phyloP scores from a whole-genome alignment of 2,329 filamentous ascomycete genomes.

The Diaporthe australafricana region DNA sequence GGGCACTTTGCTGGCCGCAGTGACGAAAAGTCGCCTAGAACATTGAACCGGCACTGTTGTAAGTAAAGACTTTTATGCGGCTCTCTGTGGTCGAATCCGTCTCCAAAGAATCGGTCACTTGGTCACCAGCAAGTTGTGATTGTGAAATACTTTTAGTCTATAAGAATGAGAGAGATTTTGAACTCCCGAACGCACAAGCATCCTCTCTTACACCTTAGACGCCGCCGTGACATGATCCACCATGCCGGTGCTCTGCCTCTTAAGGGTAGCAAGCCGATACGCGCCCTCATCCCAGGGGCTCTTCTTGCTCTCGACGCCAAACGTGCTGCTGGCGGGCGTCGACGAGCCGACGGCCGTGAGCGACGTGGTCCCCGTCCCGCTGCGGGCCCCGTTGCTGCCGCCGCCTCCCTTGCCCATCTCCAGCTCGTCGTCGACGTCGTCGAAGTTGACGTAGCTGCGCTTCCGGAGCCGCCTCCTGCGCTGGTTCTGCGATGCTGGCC shows the following conservation, averaged over 20 bases:
- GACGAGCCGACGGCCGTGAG: neutral
- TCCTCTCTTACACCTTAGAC: neutral
- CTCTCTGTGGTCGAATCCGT: too few relatives aligned
- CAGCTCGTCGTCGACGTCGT: neutral
- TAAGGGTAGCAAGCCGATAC: neutral
- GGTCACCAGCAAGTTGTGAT: too few relatives aligned
- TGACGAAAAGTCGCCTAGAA: too few relatives aligned
- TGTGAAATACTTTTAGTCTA: too few relatives aligned
- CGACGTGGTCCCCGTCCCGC: neutral
- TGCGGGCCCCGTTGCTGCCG: neutral
- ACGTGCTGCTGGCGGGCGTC: neutral
- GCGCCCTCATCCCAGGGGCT: neutral
- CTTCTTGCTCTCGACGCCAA: neutral
- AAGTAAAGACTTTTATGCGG: too few relatives aligned
- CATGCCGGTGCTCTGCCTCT: neutral
- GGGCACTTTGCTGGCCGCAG: too few relatives aligned
- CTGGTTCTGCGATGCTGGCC: neutral
- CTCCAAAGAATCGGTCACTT: too few relatives aligned
- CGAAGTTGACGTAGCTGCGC: slow-evolving; percentile 24
- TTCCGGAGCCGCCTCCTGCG: slow-evolving; percentile 1
- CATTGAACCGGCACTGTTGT: too few relatives aligned
- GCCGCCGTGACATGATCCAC: neutral
- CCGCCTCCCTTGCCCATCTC: neutral
- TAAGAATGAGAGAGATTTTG: neutral
- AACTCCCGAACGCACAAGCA: neutral